Conservation (phyloP, 768 basidiomycete genomes). For the Favolaschia claudopus region DNA sequence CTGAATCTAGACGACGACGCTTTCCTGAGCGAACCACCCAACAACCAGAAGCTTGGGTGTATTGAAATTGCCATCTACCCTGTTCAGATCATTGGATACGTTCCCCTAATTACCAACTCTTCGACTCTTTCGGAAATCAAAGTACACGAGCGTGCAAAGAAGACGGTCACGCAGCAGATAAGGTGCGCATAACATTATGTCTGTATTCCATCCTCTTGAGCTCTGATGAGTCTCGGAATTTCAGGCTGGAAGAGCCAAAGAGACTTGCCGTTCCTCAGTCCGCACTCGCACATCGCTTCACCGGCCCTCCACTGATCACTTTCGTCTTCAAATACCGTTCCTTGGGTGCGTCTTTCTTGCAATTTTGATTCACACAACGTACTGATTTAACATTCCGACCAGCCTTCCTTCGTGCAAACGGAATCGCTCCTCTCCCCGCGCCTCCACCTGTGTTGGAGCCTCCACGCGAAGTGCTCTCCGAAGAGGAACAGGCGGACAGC, state of each 20-base stretch:
- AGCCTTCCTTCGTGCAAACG: slow-evolving; percentile 6
- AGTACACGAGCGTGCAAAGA: slow-evolving; percentile 15
- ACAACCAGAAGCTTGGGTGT: background rate
- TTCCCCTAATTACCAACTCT: background rate
- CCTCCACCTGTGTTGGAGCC: background rate
- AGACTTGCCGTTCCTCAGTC: background rate
- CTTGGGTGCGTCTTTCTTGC: background rate
- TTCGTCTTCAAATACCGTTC: slow-evolving; percentile 22
- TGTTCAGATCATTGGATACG: background rate
- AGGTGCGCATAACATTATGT: background rate
- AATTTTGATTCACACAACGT: background rate
- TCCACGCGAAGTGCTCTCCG: background rate
- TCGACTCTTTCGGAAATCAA: slow-evolving; percentile 12
- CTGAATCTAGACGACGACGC: slow-evolving; percentile 12
- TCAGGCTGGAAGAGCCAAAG: slow-evolving; percentile 12
- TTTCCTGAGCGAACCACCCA: background rate
- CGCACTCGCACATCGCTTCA: slow-evolving; percentile 4
- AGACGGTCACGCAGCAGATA: slow-evolving; percentile 4
- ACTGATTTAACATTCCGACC: background rate
- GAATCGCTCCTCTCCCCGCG: slow-evolving; percentile 10
- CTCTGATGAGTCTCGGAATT: background rate
- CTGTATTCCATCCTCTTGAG: background rate
- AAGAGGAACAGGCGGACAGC: background rate
- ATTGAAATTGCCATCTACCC: slow-evolving; percentile 10
- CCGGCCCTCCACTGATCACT: slow-evolving; percentile 11